These are phyloP conservation scores for Fusarium abutilonis DNA, from an alignment of 2,329 filamentous ascomycete genomes.

Conservation along the genomic window DNA sequence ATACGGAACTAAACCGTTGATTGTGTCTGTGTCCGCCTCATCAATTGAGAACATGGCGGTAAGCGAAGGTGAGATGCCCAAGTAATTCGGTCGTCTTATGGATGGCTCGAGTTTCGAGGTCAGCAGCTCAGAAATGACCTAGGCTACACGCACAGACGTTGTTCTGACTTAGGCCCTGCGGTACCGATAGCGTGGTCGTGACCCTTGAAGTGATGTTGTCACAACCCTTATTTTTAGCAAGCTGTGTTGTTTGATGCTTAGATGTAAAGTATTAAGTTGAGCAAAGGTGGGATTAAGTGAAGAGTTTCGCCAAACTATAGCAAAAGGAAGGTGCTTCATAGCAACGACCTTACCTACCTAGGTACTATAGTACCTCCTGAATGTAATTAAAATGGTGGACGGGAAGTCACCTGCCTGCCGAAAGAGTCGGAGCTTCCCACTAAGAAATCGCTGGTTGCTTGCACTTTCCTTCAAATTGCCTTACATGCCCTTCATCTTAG, in stretches of 20 bases:
- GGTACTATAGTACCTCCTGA: no score
- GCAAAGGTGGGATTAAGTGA: not conserved
- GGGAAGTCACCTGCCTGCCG: constrained; percentile 2
- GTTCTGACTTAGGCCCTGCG: not conserved
- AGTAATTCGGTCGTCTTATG: constrained; percentile 36
- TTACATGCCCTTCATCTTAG: constrained; percentile 8
- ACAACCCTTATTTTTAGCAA: constrained; percentile 10
- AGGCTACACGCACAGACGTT: constrained; percentile 20
- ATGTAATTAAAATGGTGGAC: not conserved
- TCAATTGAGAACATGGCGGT: constrained; percentile 24
- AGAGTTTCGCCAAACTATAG: not conserved
- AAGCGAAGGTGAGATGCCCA: constrained; percentile 32
- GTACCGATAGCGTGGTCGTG: constrained; percentile 15
- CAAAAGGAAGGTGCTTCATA: not conserved
- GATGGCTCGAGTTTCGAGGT: constrained; percentile 38
- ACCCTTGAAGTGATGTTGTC: constrained; percentile 9
- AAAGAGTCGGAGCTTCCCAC: constrained; percentile 13
- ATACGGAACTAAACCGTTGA: constrained; percentile 9
- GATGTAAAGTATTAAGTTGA: not conserved
- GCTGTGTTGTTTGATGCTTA: not conserved
- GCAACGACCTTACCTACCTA: no score
- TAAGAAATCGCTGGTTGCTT: constrained; percentile 1
- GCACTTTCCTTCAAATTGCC: constrained; percentile 14
- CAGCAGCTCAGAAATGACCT: constrained; percentile 26
- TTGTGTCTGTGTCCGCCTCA: constrained; percentile 27